A percentile compares a stretch with the other conserved stretches of the same genome.
phyloP scores from a whole-genome alignment of 2,329 filamentous ascomycete genomes.

The Knufia fluminis region DNA sequence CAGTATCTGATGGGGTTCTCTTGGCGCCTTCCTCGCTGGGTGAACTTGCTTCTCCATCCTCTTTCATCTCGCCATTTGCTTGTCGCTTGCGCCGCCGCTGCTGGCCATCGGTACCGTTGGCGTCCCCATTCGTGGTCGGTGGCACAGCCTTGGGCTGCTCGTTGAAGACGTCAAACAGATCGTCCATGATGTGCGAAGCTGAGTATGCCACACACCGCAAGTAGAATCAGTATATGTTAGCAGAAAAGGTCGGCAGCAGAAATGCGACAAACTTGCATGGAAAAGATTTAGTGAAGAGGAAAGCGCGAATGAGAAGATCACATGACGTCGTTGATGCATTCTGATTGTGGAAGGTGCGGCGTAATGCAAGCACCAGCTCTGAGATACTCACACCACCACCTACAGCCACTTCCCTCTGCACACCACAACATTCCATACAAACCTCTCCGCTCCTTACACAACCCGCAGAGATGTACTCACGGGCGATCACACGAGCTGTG shows the following conservation, averaged over 20 bases:
- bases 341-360: constrained; percentile 3
- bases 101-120: constrained; percentile 38
- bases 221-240: not conserved
- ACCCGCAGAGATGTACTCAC: constrained; percentile 64
- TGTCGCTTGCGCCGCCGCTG: constrained; percentile 72
- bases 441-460: constrained; percentile 11
- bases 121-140: constrained; percentile 24
- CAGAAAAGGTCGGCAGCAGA: constrained; percentile 3
- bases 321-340: constrained; percentile 19
- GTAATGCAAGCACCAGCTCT: not conserved
- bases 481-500: constrained; percentile 56
- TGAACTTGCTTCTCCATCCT: constrained; percentile 12
- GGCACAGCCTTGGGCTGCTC: constrained; percentile 46
- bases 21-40: not conserved
- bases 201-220: not conserved
- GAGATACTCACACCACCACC: not conserved
- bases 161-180: constrained; percentile 75
- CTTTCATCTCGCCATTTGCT: constrained; percentile 68
- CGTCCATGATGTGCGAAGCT: constrained; percentile 50
- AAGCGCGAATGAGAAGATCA: constrained; percentile 10
- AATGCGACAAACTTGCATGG: no score
- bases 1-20: constrained; percentile 11
- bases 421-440: constrained; percentile 9
- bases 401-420: constrained; percentile 25
- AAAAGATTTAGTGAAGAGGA: constrained; percentile 8